Percentiles rank a stretch among this genome's conserved stretches.
phyloP scores from a whole-genome alignment of 2,329 filamentous ascomycete genomes.

The Stagonosporopsis tanaceti region DNA sequence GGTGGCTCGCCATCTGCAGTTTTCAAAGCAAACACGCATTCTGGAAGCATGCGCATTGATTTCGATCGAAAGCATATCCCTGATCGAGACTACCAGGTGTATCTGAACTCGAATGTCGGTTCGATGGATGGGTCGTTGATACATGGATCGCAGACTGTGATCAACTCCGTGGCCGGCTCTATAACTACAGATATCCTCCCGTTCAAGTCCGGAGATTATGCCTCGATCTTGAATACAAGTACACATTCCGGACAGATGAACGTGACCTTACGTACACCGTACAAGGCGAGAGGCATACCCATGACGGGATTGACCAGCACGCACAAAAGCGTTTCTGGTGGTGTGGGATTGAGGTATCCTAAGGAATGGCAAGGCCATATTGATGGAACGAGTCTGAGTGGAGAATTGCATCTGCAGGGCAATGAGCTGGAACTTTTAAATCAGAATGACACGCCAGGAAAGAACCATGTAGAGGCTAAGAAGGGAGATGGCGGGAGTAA shows the following conservation, averaged over 20 bases:
- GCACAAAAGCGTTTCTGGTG: conserved; percentile 49
- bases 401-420: conserved; percentile 50
- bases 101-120: conserved; percentile 49
- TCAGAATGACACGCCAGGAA: conserved; percentile 36
- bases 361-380: conserved; percentile 54
- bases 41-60: conserved; percentile 49
- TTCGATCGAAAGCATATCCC: conserved; percentile 49
- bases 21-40: conserved; percentile 46
- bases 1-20: conserved; percentile 44
- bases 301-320: conserved; percentile 42
- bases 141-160: conserved; percentile 49
- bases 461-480: conserved; percentile 48
- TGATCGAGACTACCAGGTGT: conserved; percentile 52
- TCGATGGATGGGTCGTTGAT: conserved; percentile 52
- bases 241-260: conserved; percentile 47
- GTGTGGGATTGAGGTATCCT: conserved; percentile 50
- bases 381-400: conserved; percentile 48
- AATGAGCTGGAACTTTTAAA: conserved; percentile 46
- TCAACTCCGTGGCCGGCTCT: conserved; percentile 49
- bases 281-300: conserved; percentile 34
- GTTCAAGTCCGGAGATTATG: conserved; percentile 37
- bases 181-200: conserved; percentile 51
- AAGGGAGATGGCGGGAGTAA: conserved; percentile 50
- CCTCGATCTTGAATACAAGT: conserved; percentile 44
- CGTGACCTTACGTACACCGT: conserved; percentile 45